phyloP scores from a whole-genome alignment of 83 land plant species.

The Picea abies region DNA sequence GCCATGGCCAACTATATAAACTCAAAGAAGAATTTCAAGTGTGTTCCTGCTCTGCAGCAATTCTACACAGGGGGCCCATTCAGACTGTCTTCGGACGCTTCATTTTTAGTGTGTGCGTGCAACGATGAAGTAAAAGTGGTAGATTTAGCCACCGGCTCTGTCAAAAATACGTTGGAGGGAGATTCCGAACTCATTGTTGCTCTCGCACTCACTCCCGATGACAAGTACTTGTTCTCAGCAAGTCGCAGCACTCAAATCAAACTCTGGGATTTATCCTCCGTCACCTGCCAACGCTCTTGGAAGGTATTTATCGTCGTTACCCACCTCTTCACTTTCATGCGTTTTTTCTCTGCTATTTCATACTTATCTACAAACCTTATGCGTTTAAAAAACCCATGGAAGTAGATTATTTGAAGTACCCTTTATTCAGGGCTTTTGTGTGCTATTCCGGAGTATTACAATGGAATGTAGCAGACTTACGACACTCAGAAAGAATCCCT shows the following conservation, averaged over 20 bases:
- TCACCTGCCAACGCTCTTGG: slow-evolving; percentile 82
- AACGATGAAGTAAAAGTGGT: slow-evolving; percentile 81
- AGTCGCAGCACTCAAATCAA: slow-evolving; percentile 78
- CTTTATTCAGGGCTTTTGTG: too few relatives aligned
- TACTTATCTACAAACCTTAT: too few relatives aligned
- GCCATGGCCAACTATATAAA: slow-evolving; percentile 35
- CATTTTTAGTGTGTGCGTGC: slow-evolving; percentile 88
- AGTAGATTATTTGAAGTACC: too few relatives aligned
- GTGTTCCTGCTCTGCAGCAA: slow-evolving; percentile 53
- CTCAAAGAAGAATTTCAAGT: slow-evolving; percentile 73
- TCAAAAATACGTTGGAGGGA: slow-evolving; percentile 65
- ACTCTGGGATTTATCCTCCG: slow-evolving; percentile 77
- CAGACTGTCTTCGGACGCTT: slow-evolving; percentile 70
- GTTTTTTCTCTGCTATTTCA: not conserved
- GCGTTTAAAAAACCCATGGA: too few relatives aligned
- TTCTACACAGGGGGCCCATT: slow-evolving; percentile 93
- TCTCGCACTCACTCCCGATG: slow-evolving; percentile 69
- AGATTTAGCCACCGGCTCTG: slow-evolving; percentile 59
- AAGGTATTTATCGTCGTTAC: slow-evolving; percentile 55
- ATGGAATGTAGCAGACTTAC: too few relatives aligned
- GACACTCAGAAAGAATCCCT: too few relatives aligned
- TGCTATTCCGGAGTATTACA: too few relatives aligned
- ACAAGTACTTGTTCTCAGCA: slow-evolving; percentile 74
- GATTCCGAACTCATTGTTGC: slow-evolving; percentile 76
- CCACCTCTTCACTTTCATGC: not conserved